These are phyloP conservation scores for Trichoderma sp. DNA, from an alignment of 2,329 filamentous ascomycete species.

Conservation along the genomic window DNA sequence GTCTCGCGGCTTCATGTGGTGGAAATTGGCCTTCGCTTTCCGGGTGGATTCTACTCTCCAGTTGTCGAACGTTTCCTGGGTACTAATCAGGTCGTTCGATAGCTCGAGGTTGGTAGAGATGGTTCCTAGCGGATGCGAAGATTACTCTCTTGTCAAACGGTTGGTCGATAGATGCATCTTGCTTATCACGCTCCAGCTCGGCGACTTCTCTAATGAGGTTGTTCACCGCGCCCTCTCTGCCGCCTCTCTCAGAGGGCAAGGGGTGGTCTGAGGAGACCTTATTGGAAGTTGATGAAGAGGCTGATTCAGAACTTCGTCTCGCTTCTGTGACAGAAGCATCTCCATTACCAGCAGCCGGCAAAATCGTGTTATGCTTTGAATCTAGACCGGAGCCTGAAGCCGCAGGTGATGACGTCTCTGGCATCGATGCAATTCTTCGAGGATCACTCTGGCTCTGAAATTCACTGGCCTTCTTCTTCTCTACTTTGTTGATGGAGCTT, in stretches of 20 bases:
- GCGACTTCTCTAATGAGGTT: neutral
- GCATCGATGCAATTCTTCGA: conserved; percentile 10
- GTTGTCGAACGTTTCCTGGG: conserved; percentile 18
- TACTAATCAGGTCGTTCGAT: conserved; percentile 24
- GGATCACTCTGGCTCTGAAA: neutral
- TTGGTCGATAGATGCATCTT: neutral
- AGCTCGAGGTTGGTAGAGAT: neutral
- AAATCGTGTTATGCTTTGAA: neutral
- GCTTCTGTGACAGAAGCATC: neutral
- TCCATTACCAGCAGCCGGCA: neutral
- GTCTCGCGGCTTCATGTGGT: neutral
- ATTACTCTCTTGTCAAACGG: neutral
- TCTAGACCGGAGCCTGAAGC: neutral
- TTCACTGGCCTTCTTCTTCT: conserved; percentile 1
- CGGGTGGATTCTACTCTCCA: neutral
- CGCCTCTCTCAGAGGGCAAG: neutral
- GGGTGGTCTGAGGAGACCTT: neutral
- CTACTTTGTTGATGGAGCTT: neutral
- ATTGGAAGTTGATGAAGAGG: neutral
- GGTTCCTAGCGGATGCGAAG: neutral
- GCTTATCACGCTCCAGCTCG: neutral
- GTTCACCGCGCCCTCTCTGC: neutral
- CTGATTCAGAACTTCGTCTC: conserved; percentile 11
- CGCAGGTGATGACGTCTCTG: neutral
- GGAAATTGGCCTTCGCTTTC: neutral